Evolutionary conservation across 2,329 filamentous ascomycete species (phyloP).

Genomic region (Ophiostoma ips): DNA sequence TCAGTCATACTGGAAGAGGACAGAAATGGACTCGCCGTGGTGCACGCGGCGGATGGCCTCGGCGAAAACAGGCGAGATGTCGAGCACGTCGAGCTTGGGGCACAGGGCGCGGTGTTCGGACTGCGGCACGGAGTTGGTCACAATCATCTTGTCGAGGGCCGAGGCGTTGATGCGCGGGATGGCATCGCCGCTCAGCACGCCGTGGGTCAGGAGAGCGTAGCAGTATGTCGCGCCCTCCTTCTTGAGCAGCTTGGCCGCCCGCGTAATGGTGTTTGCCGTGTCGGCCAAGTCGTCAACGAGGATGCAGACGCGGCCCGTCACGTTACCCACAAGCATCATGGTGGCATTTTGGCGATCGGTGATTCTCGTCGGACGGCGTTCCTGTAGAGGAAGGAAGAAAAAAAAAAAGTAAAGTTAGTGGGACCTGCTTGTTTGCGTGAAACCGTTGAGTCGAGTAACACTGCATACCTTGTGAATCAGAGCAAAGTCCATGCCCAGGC

Average conservation of each 20-base stretch:
- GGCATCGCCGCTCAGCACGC: conserved; percentile 87
- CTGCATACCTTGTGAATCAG: conserved; percentile 81
- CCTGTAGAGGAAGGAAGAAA: no score
- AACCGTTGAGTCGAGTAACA: no score
- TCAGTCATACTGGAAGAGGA: conserved; percentile 75
- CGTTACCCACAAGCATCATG: conserved; percentile 73
- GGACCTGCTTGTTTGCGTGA: neutral
- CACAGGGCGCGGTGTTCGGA: conserved; percentile 63
- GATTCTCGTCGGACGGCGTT: conserved; percentile 52
- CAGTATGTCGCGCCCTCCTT: conserved; percentile 86
- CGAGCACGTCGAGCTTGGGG: conserved; percentile 80
- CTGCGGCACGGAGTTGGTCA: conserved; percentile 92
- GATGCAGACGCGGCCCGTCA: conserved; percentile 60
- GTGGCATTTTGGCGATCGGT: conserved; percentile 64
- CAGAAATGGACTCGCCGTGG: conserved; percentile 94
- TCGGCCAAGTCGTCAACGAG: conserved; percentile 90
- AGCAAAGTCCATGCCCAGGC: conserved; percentile 86
- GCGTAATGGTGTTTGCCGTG: conserved; percentile 92
- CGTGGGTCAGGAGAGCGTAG: conserved; percentile 86
- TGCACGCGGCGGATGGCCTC: conserved; percentile 94
- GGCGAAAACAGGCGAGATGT: conserved; percentile 82
- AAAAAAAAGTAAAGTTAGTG: no score
- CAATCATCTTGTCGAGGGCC: conserved; percentile 80
- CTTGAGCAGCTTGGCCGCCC: conserved; percentile 92
- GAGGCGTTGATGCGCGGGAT: conserved; percentile 90